phyloP scores from a whole-genome alignment of 192 early-diverging fungal genomes.

The Coemansia sp. region DNA sequence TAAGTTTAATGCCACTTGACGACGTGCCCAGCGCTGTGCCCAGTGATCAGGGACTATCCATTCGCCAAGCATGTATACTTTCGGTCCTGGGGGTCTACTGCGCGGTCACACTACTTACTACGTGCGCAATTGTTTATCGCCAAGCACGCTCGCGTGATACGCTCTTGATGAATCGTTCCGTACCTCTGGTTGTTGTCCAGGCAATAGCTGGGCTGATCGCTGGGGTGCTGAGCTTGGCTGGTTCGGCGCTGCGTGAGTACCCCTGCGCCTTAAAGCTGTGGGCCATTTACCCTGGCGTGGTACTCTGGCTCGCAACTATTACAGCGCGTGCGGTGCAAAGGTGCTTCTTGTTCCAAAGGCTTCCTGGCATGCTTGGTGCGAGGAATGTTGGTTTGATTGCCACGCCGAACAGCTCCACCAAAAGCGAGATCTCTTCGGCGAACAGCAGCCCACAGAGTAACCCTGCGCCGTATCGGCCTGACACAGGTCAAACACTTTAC shows the following conservation, averaged over 20 bases:
- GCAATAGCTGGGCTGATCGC: slow-evolving; percentile 15
- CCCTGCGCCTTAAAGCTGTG: slow-evolving; percentile 44
- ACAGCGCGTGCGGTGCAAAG: slow-evolving; percentile 32
- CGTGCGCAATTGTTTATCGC: slow-evolving; percentile 22
- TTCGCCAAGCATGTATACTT: slow-evolving; percentile 18
- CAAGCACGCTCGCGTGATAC: slow-evolving; percentile 15
- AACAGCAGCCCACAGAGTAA: neutral
- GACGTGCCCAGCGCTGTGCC: neutral
- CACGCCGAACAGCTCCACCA: slow-evolving; percentile 5
- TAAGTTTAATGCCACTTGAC: neutral
- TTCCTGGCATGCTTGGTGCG: neutral
- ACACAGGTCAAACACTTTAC: slow-evolving; percentile 20
- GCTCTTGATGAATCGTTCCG: slow-evolving; percentile 23
- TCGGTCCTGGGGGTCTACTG: slow-evolving; percentile 27
- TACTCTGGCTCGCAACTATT: slow-evolving; percentile 31
- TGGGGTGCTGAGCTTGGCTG: slow-evolving; percentile 22
- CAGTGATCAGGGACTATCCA: slow-evolving; percentile 3
- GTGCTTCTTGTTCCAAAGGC: slow-evolving; percentile 12
- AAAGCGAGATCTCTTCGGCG: neutral
- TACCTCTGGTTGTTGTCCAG: slow-evolving; percentile 28
- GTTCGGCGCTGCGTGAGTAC: slow-evolving; percentile 21
- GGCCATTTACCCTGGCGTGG: slow-evolving; percentile 31
- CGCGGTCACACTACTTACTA: slow-evolving; percentile 20
- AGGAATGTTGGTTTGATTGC: neutral
- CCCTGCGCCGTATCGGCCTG: slow-evolving; percentile 5